Evolutionary conservation across 2,329 filamentous ascomycete species (phyloP).

Genomic region (Epichloe baconii): DNA sequence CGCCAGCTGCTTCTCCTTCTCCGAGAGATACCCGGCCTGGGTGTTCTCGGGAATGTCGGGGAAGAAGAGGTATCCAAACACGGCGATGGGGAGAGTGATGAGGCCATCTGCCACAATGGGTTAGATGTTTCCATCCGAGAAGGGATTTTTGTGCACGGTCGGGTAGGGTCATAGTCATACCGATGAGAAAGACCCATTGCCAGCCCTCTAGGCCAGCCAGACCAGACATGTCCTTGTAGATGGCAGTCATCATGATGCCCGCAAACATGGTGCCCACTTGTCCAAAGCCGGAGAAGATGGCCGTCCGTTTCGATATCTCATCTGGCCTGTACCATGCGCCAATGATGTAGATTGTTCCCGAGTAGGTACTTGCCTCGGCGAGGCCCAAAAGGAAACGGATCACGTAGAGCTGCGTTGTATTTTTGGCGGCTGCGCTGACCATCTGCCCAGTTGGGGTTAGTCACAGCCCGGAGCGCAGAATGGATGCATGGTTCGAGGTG

Average conservation of each 20-base stretch:
- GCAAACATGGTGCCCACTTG: constrained; percentile 38
- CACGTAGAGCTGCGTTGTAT: neutral
- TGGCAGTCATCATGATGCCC: constrained; percentile 49
- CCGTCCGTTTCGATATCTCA: constrained; percentile 49
- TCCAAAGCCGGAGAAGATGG: constrained; percentile 49
- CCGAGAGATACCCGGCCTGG: constrained; percentile 28
- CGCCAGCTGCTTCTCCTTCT: constrained; percentile 32
- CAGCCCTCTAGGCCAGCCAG: constrained; percentile 46
- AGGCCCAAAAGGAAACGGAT: constrained; percentile 26
- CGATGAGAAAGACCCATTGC: constrained; percentile 60
- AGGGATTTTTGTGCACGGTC: too few relatives aligned
- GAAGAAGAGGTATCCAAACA: constrained; percentile 23
- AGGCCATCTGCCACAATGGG: constrained; percentile 31
- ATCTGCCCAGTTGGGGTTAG: neutral
- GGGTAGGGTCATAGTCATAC: too few relatives aligned
- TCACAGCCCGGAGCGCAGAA: neutral
- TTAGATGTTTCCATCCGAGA: too few relatives aligned
- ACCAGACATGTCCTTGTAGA: constrained; percentile 33
- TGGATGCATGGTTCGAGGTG: too few relatives aligned
- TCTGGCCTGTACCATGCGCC: constrained; percentile 45
- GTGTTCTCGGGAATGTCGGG: constrained; percentile 33
- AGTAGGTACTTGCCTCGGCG: constrained; percentile 26
- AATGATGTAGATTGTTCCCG: constrained; percentile 29
- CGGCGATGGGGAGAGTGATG: constrained; percentile 23
- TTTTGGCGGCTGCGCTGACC: neutral